Evolutionary conservation across 1,284 basidiomycete genomes (phyloP).

Genomic region (Jaminaea rosea): DNA sequence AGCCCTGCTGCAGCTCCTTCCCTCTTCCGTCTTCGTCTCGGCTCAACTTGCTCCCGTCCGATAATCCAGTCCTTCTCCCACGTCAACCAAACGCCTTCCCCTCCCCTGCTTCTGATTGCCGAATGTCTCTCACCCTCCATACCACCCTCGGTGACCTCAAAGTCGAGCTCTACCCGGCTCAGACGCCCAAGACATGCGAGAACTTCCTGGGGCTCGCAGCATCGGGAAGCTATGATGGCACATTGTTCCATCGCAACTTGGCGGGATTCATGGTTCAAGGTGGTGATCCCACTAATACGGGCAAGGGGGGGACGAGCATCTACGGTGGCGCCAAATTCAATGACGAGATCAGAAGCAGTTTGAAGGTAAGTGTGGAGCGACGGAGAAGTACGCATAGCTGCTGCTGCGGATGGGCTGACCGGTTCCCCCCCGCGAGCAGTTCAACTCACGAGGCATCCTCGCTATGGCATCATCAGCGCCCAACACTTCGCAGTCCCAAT

Average conservation of each 20-base stretch:
- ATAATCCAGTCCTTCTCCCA: neutral
- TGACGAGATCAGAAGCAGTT: neutral
- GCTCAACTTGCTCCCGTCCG: neutral
- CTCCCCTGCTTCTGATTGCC: neutral
- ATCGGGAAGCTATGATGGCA: neutral
- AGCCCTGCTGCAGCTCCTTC: neutral
- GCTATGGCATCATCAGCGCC: conserved; percentile 1
- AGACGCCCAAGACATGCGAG: neutral
- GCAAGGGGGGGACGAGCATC: conserved; percentile 1
- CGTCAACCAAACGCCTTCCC: neutral
- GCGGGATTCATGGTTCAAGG: neutral
- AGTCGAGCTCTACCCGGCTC: neutral
- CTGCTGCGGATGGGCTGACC: too few relatives aligned
- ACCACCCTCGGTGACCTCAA: neutral
- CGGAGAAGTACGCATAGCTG: too few relatives aligned
- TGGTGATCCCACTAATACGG: neutral
- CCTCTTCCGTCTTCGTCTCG: neutral
- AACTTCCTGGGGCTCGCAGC: neutral
- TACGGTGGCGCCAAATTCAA: neutral
- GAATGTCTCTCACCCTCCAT: conserved; percentile 1
- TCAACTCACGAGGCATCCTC: conserved; percentile 1
- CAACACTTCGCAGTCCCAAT: conserved; percentile 12
- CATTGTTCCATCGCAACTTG: neutral
- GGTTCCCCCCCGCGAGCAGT: too few relatives aligned
- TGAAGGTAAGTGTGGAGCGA: neutral